Evolutionary conservation across 2,329 filamentous ascomycete genomes (phyloP).

Genomic region (Diaporthe nobilis): DNA sequence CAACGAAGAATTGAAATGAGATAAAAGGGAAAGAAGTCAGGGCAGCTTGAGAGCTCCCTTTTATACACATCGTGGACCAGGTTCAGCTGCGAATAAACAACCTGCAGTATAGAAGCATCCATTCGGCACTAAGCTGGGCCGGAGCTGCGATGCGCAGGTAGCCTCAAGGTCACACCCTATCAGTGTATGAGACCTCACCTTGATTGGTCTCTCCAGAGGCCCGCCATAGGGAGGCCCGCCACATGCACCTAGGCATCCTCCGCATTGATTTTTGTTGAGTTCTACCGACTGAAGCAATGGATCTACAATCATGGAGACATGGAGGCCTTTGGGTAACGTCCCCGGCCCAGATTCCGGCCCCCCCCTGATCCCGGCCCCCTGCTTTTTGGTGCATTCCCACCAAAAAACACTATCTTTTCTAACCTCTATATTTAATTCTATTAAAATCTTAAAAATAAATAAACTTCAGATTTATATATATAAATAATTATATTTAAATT

Average conservation of each 20-base stretch:
- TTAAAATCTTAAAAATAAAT: no score
- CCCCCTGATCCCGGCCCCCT: no score
- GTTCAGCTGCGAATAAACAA: neutral
- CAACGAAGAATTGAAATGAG: neutral
- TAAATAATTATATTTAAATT: no score
- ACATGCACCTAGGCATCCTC: neutral
- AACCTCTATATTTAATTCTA: no score
- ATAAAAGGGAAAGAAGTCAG: neutral
- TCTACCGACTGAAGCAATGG: no score
- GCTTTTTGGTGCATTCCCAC: no score
- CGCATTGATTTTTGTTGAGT: neutral
- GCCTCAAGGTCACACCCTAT: neutral
- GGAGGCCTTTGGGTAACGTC: no score
- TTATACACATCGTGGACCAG: neutral
- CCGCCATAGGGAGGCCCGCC: neutral
- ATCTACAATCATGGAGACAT: no score
- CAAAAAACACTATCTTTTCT: no score
- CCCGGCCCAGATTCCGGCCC: no score
- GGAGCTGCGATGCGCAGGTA: neutral
- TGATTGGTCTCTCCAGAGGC: neutral
- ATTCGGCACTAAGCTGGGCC: neutral
- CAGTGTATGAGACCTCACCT: neutral
- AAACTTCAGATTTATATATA: no score
- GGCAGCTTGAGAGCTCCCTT: neutral
- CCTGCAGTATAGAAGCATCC: neutral